Percentiles rank a stretch among this genome's conserved stretches.
Conservation (phyloP, 345 rosid species). For the Gossypium mustelinum region DNA sequence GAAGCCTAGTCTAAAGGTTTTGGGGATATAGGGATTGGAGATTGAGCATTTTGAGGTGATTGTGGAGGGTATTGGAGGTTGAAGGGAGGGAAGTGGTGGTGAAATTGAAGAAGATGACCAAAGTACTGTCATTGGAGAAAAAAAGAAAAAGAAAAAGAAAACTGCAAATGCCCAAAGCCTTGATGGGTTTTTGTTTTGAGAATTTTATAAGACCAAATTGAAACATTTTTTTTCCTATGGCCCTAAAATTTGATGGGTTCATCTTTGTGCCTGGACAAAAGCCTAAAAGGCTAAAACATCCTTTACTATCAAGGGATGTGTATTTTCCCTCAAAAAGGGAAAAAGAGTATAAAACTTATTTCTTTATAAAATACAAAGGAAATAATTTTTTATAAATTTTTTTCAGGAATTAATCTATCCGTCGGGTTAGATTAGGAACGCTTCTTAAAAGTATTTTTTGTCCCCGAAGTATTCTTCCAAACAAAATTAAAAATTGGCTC, state of each 20-base stretch:
- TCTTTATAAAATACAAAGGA: no score
- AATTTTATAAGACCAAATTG: not conserved
- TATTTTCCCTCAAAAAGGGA: no score
- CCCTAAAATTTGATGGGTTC: no score
- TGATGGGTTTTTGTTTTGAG: not conserved
- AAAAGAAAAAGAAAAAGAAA: not conserved
- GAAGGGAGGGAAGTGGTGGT: not conserved
- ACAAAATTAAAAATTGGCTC: no score
- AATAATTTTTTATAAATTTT: no score
- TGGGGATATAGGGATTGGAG: conserved; percentile 6
- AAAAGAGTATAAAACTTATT: no score
- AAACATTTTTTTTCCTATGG: not conserved
- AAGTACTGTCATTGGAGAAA: conserved; percentile 30
- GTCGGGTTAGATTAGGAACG: rapidly evolving
- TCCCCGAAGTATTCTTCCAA: rapidly evolving
- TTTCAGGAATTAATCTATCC: no score
- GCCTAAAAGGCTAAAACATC: no score
- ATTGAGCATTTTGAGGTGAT: not conserved
- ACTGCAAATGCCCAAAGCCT: not conserved
- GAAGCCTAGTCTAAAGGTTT: not conserved
- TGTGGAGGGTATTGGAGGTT: not conserved
- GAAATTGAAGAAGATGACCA: not conserved
- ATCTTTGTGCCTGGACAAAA: conserved; percentile 28
- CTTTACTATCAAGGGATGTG: no score
- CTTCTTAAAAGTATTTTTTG: rapidly evolving